These are phyloP conservation scores for Colletotrichum karsti DNA, from an alignment of 2,329 filamentous ascomycete species.

Conservation along the genomic window DNA sequence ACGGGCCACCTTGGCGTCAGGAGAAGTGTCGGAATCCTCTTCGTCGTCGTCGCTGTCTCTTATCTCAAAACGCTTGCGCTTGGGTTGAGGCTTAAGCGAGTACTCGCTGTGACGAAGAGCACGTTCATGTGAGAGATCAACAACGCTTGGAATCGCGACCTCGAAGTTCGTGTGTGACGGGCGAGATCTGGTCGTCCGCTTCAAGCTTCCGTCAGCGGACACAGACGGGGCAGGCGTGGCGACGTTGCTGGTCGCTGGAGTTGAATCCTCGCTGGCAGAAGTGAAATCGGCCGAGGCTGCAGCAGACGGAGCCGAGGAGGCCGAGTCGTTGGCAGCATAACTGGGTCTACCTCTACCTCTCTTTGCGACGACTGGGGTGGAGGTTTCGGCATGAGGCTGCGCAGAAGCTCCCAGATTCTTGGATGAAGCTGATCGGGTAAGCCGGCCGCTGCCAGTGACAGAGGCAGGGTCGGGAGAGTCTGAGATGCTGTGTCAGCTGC, in stretches of 20 bases:
- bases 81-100: conserved; percentile 48
- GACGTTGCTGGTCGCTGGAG: conserved; percentile 52
- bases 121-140: conserved; percentile 49
- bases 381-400: neutral
- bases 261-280: conserved; percentile 49
- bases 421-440: conserved; percentile 29
- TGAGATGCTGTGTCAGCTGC: neutral
- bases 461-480: neutral
- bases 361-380: conserved; percentile 30
- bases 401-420: conserved; percentile 13
- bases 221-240: conserved; percentile 46
- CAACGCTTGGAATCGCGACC: conserved; percentile 41
- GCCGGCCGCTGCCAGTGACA: neutral
- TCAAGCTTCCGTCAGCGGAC: conserved; percentile 27
- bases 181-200: conserved; percentile 23
- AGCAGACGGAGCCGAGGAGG: conserved; percentile 44
- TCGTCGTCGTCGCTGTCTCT: conserved; percentile 52
- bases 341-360: conserved; percentile 38
- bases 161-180: conserved; percentile 41
- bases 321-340: conserved; percentile 40
- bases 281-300: conserved; percentile 42
- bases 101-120: conserved; percentile 58
- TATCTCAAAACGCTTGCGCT: conserved; percentile 53
- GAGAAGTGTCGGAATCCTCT: conserved; percentile 33
- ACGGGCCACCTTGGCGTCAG: conserved; percentile 42